Conservation (phyloP, 1,139 yeast genomes). For the Hemisphaericaspora xylofermentans region DNA sequence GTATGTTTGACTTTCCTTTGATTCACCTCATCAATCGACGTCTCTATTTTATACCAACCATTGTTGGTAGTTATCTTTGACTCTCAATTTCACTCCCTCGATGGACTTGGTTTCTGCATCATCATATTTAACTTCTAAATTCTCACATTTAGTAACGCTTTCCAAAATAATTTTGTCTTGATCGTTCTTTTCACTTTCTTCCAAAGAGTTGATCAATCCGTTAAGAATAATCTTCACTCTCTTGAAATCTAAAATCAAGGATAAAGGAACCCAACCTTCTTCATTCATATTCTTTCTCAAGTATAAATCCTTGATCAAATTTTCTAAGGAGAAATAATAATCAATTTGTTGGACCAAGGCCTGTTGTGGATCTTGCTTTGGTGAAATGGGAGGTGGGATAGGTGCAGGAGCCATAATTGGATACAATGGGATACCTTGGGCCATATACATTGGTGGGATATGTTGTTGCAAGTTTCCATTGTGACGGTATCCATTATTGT, state of each 20-base stretch:
- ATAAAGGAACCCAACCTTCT: conserved; percentile 69
- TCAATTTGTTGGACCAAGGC: conserved; percentile 69
- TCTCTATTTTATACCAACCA: conserved; percentile 33
- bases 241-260: conserved; percentile 66
- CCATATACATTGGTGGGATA: conserved; percentile 5
- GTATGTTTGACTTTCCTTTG: too few relatives aligned
- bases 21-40: too few relatives aligned
- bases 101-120: conserved; percentile 25
- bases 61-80: conserved; percentile 41
- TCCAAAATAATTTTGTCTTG: conserved; percentile 30
- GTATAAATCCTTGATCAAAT: conserved; percentile 76
- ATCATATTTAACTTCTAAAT: conserved; percentile 39
- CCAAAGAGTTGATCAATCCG: conserved; percentile 38
- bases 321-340: conserved; percentile 86
- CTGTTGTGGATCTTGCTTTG: conserved; percentile 47
- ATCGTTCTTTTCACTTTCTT: conserved; percentile 20
- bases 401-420: conserved; percentile 23
- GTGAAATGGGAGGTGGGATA: conserved; percentile 50
- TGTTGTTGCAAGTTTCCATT: conserved; percentile 10
- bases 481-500: conserved; percentile 6
- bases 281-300: conserved; percentile 76
- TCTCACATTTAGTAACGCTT: conserved; percentile 36
- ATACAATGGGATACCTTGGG: not conserved
- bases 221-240: conserved; percentile 60
- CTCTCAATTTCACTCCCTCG: conserved; percentile 41